A percentile compares a stretch with the other conserved stretches of the same genome.
Conservation (phyloP, 78 protist species). For the Dictyostelium purpureum region DNA sequence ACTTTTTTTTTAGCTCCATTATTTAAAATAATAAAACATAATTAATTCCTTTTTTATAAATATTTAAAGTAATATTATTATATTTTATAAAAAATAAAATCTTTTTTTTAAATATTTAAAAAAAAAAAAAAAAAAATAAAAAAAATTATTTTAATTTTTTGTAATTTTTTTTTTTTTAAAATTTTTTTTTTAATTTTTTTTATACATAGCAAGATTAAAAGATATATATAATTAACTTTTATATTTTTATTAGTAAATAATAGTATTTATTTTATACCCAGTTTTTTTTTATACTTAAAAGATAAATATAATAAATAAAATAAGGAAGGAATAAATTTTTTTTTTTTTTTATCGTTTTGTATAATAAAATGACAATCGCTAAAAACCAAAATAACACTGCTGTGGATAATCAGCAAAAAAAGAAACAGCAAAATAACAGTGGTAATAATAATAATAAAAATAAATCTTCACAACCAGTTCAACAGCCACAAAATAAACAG, state of each 20-base stretch:
- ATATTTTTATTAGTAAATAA: neutral
- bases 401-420: neutral
- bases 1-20: too few species aligned
- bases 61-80: too few species aligned
- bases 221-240: too few species aligned
- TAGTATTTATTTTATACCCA: neutral
- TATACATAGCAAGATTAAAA: too few species aligned
- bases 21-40: too few species aligned
- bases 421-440: neutral
- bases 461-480: neutral
- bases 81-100: neutral
- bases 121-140: slow-evolving; percentile 1
- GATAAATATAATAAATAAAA: too few species aligned
- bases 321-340: too few species aligned
- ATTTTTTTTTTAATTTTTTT: neutral
- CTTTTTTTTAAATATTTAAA: neutral
- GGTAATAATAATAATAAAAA: neutral
- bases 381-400: neutral
- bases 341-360: neutral
- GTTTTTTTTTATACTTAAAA: neutral
- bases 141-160: neutral
- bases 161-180: neutral
- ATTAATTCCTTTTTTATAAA: too few species aligned
- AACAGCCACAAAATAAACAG: neutral
- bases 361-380: too few species aligned